Conservation (phyloP, 139 green algal species). For the Coelastrella sp. region DNA sequence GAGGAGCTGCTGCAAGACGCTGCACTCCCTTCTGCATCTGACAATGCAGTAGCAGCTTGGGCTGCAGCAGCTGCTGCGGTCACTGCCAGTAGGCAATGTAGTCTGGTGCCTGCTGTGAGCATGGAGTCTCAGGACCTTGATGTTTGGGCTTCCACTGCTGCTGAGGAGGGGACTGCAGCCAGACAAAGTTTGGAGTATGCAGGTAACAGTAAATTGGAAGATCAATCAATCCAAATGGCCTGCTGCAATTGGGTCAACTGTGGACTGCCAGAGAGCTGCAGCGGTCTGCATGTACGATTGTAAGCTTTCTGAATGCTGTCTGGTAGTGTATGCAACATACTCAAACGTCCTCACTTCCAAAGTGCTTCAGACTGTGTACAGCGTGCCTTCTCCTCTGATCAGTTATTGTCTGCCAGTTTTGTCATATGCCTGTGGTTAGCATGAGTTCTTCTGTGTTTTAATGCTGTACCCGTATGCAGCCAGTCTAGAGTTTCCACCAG, state of each 20-base stretch:
- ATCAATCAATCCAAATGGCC: too few relatives aligned
- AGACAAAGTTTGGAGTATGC: slow-evolving; percentile 9
- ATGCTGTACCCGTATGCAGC: neutral
- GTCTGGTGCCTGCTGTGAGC: neutral
- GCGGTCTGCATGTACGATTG: too few relatives aligned
- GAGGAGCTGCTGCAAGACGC: neutral
- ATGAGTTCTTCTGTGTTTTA: neutral
- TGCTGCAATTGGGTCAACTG: too few relatives aligned
- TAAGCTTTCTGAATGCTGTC: too few relatives aligned
- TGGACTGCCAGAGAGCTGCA: too few relatives aligned
- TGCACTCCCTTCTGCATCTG: neutral
- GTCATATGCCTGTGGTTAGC: too few relatives aligned
- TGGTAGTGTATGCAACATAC: too few relatives aligned
- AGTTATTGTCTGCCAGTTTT: too few relatives aligned
- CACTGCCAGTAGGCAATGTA: neutral
- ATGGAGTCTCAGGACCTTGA: neutral
- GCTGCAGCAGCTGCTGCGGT: neutral
- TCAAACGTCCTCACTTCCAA: too few relatives aligned
- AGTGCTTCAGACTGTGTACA: too few relatives aligned
- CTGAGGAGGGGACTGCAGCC: neutral
- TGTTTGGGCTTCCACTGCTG: too few relatives aligned
- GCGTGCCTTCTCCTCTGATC: too few relatives aligned
- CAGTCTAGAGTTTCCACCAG: slow-evolving; percentile 7
- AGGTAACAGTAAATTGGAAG: neutral
- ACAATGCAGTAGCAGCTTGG: neutral